Evolutionary conservation across 2,329 filamentous ascomycete species (phyloP).

Genomic region (Lachnellula suecica): DNA sequence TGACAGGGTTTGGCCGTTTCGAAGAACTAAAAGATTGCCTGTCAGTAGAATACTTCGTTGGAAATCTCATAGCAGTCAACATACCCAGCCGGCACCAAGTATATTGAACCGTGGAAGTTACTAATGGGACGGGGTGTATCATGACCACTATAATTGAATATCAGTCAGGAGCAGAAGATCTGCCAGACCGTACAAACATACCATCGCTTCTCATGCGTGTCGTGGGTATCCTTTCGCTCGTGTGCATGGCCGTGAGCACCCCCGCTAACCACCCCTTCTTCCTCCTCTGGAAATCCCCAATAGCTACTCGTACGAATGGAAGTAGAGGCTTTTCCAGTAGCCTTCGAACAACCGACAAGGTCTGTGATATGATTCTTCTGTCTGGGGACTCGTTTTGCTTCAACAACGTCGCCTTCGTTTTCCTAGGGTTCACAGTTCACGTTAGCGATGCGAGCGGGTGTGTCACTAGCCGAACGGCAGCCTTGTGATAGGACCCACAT

Average conservation of each 20-base stretch:
- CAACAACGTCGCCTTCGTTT: neutral
- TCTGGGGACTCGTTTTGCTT: neutral
- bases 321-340: too few relatives aligned
- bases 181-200: neutral
- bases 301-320: too few relatives aligned
- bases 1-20: too few relatives aligned
- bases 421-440: neutral
- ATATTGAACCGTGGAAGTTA: neutral
- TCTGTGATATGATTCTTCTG: neutral
- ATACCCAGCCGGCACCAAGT: too few relatives aligned
- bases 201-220: neutral
- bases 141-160: neutral
- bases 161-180: neutral
- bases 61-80: too few relatives aligned
- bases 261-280: conserved; percentile 3
- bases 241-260: conserved; percentile 1
- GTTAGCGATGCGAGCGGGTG: neutral
- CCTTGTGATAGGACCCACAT: too few relatives aligned
- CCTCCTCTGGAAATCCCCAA: neutral
- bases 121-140: neutral
- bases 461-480: conserved; percentile 1
- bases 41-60: neutral
- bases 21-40: too few relatives aligned
- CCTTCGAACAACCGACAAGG: too few relatives aligned
- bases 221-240: neutral